A percentile compares a stretch with the other conserved stretches of the same genome.
phyloP scores from a whole-genome alignment of 148 eudicot species.

The Beta vulgaris region DNA sequence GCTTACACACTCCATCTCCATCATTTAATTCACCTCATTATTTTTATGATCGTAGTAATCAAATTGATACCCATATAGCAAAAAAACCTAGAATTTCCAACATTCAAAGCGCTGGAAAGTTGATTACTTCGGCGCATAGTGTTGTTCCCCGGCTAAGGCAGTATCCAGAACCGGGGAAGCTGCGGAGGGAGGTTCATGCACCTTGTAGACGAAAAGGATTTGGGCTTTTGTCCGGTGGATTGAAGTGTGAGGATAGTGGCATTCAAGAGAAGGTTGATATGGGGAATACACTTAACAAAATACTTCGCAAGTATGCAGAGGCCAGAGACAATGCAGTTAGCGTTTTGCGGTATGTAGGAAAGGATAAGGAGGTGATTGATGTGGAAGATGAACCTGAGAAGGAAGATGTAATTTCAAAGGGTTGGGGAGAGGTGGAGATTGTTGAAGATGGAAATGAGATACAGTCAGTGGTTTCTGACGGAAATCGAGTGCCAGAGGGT shows the following conservation, averaged over 20 bases:
- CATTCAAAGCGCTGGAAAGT: constrained; percentile 10
- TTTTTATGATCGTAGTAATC: constrained; percentile 22
- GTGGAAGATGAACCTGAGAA: constrained; percentile 30
- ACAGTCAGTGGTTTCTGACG: constrained; percentile 29
- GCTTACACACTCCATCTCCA: constrained; percentile 22
- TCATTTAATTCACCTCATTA: constrained; percentile 20
- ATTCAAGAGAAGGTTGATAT: constrained; percentile 17
- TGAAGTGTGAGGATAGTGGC: constrained; percentile 18
- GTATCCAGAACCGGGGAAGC: constrained; percentile 50
- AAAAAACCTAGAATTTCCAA: constrained; percentile 52
- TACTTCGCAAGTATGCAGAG: neutral
- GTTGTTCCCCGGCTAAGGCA: constrained; percentile 31
- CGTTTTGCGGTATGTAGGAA: constrained; percentile 22
- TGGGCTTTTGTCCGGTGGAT: constrained; percentile 25
- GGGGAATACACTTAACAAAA: constrained; percentile 38
- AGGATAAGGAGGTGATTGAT: constrained; percentile 39
- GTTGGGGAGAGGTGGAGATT: constrained; percentile 43
- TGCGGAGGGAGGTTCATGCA: constrained; percentile 62
- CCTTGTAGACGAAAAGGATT: constrained; percentile 39
- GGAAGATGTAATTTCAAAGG: constrained; percentile 33
- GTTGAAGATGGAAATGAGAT: constrained; percentile 33
- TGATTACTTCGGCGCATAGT: constrained; percentile 26
- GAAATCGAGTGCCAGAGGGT: constrained; percentile 19
- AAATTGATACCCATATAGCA: constrained; percentile 35
- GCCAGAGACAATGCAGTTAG: constrained; percentile 25